Base-by-base conservation (phyloP, 2,329 filamentous ascomycete genomes). In the Fonsecaea monophora region DNA sequence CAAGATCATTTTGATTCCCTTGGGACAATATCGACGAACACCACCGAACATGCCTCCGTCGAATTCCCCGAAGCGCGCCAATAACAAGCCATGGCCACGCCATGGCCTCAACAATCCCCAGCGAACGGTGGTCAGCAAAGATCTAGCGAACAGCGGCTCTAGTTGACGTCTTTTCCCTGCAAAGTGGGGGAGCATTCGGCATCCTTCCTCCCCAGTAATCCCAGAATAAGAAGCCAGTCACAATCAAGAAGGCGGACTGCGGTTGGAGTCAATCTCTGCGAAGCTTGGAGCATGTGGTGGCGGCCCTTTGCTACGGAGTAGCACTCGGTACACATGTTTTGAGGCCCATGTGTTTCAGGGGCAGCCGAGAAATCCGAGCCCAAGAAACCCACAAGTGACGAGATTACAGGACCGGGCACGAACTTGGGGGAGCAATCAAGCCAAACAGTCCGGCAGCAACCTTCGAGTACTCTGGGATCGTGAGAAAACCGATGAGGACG, bases 391-490 rank as follows among this genome's bases (percentile, higher is more conserved):
- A 63, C 59, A 60, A 56, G 61, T 66, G 60, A 59, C 59, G 58
- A 68, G 61, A 68, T 68, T 68, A 62, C 67, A 68, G 67, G 67
- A 66, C 25, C 18, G 61, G 54, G 6, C 21, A 21, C 13, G 8
- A n/a, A 32, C 48, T 53, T 30, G 37, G 40, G 25, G 30, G 38
- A 32, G 53, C 10, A 30, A 18, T 3, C 50, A 53, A 54, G 35
- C 55, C 30, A 50, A 53, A 62, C 18, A 38, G n/a, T 18, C 50
- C 62, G 61, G 62, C 53, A 34, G 50, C 58, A 37, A 62, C 10
- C 53, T 18, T 25, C 25, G 25, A 25, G 2, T 25, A 42, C 35
- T 42, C 15, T 18, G 56, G 40, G 34, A 7, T 42, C 15, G 40
- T 10, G 3, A 60, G 45, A 53, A 10, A 54, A 42, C 2, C 34